A percentile compares a stretch with the other conserved stretches of the same genome.
Evolutionary conservation across 371 early-diverging fungal species (phyloP).

Genomic region (Funneliformis caledonium): DNA sequence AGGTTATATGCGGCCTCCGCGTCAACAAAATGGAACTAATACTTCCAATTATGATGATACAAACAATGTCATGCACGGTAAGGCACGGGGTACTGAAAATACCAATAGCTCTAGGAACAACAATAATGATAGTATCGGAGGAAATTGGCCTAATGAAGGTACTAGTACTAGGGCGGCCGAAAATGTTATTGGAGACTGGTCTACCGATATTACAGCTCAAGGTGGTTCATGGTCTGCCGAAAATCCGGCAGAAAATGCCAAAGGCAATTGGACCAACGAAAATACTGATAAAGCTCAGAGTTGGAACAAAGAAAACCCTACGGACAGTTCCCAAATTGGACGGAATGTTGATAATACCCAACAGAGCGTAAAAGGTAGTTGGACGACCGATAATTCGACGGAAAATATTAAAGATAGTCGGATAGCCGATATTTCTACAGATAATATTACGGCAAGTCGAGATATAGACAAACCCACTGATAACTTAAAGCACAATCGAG

Average conservation of each 20-base stretch:
- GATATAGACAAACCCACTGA: conserved; percentile 1
- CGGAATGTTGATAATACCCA: conserved; percentile 11
- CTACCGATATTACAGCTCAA: conserved; percentile 15
- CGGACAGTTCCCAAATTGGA: conserved; percentile 6
- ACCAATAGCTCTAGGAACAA: neutral
- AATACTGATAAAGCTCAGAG: conserved; percentile 10
- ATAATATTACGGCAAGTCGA: neutral
- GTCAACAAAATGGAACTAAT: conserved; percentile 40
- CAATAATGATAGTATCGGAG: conserved; percentile 14
- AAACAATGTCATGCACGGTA: neutral
- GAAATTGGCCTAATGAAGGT: neutral
- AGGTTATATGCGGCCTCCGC: conserved; percentile 33
- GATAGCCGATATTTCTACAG: neutral
- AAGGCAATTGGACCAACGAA: conserved; percentile 6
- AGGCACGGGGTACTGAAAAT: neutral
- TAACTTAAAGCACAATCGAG: conserved; percentile 1
- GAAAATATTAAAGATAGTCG: neutral
- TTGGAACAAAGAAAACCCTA: conserved; percentile 6
- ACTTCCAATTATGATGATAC: conserved; percentile 1
- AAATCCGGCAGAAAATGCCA: conserved; percentile 11
- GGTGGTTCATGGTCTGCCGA: conserved; percentile 16
- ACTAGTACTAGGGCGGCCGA: neutral
- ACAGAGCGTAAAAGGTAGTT: neutral
- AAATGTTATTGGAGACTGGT: neutral
- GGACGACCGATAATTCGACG: neutral